A percentile compares a stretch with the other conserved stretches of the same genome.
Evolutionary conservation across 1,284 basidiomycete genomes (phyloP).

Genomic region (Sporisorium sorghi): DNA sequence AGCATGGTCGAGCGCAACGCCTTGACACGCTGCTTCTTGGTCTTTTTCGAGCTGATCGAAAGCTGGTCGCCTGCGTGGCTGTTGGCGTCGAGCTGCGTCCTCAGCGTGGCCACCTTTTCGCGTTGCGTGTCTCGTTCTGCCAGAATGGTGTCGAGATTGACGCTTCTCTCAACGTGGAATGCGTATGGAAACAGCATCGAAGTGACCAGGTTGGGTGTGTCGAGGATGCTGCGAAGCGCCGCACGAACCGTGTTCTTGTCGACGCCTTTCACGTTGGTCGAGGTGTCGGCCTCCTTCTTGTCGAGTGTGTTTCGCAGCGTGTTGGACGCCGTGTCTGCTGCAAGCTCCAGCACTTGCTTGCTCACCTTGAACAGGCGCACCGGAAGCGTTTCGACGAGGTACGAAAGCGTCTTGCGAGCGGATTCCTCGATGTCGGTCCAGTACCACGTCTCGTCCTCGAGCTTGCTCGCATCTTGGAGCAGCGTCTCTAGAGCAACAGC

Average conservation of each 20-base stretch:
- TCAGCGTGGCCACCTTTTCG: conserved; percentile 27
- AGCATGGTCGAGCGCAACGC: conserved; percentile 37
- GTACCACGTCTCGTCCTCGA: conserved; percentile 58
- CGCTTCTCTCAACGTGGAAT: conserved; percentile 31
- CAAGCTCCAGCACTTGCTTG: conserved; percentile 35
- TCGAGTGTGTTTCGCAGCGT: conserved; percentile 37
- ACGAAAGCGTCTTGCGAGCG: conserved; percentile 28
- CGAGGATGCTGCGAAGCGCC: conserved; percentile 38
- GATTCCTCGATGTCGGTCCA: conserved; percentile 62
- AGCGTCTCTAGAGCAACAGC: conserved; percentile 51
- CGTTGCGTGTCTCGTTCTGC: conserved; percentile 27
- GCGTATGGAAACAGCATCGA: conserved; percentile 57
- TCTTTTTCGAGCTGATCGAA: conserved; percentile 19
- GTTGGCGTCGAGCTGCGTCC: conserved; percentile 31
- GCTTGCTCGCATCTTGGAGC: conserved; percentile 49
- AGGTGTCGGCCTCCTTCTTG: conserved; percentile 7
- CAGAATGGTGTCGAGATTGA: conserved; percentile 27
- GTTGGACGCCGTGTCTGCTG: conserved; percentile 33
- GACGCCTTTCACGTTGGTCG: conserved; percentile 19
- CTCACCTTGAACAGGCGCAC: conserved; percentile 39
- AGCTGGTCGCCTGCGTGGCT: conserved; percentile 23
- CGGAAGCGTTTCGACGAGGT: conserved; percentile 55
- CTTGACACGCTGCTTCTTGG: conserved; percentile 29
- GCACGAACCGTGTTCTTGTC: conserved; percentile 28
- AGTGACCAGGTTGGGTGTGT: conserved; percentile 54